A percentile compares a stretch with the other conserved stretches of the same genome.
phyloP scores from a whole-genome alignment of 2,329 filamentous ascomycete genomes.

The Arthrinium puccinioides region DNA sequence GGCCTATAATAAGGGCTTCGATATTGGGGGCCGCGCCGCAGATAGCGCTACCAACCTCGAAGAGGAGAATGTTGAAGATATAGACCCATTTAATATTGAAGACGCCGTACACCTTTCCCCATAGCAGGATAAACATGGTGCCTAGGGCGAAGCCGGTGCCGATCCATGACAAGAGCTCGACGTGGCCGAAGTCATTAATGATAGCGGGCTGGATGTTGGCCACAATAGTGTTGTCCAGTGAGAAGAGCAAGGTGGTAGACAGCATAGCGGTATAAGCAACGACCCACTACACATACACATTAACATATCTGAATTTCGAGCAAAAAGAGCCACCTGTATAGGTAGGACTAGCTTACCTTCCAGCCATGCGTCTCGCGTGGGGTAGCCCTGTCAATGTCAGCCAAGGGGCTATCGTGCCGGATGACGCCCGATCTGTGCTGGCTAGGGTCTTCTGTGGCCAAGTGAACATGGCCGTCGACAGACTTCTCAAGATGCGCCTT shows the following conservation, averaged over 20 bases:
- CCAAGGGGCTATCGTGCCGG: not conserved
- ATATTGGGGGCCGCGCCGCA: slow-evolving; percentile 36
- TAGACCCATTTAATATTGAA: slow-evolving; percentile 38
- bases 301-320: not conserved
- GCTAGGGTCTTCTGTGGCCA: not conserved
- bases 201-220: slow-evolving; percentile 38
- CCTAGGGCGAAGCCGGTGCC: slow-evolving; percentile 32
- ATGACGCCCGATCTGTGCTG: not conserved
- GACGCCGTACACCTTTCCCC: slow-evolving; percentile 28
- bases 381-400: not conserved
- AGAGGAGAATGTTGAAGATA: slow-evolving; percentile 14
- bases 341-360: slow-evolving; percentile 1
- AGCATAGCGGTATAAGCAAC: not conserved
- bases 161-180: slow-evolving; percentile 34
- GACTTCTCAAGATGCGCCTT: not conserved
- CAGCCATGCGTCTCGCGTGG: not conserved
- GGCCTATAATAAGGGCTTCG: slow-evolving; percentile 36
- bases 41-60: slow-evolving; percentile 22
- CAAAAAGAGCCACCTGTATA: not conserved
- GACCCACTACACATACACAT: not conserved
- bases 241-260: not conserved
- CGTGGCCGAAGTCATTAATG: slow-evolving; percentile 26
- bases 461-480: not conserved
- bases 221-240: not conserved
- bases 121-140: slow-evolving; percentile 27